Conservation (phyloP, 805 yeast genomes). For the Kodamaea nitidulidarum region DNA sequence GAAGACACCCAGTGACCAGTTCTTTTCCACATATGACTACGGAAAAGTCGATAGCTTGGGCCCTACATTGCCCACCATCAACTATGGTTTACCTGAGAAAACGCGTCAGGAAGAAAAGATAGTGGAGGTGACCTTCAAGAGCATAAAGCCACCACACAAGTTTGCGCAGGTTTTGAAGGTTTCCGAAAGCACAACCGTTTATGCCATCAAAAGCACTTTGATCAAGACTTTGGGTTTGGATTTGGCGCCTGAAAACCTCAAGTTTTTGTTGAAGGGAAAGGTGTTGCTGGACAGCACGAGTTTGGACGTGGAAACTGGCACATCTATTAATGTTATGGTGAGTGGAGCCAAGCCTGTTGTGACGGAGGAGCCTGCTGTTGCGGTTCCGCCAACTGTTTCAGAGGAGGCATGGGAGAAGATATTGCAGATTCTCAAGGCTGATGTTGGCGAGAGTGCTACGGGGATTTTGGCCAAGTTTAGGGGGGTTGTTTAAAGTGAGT, state of each 20-base stretch:
- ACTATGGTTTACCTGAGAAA: slow-evolving; percentile 27
- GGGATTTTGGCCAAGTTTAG: slow-evolving; percentile 14
- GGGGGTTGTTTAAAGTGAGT: not conserved
- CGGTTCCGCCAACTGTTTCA: slow-evolving; percentile 9
- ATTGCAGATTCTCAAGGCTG: slow-evolving; percentile 15
- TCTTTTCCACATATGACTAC: slow-evolving; percentile 30
- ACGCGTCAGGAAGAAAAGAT: slow-evolving; percentile 6
- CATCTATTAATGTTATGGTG: slow-evolving; percentile 7
- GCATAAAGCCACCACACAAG: slow-evolving; percentile 67
- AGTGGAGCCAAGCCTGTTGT: slow-evolving; percentile 2
- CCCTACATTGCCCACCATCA: slow-evolving; percentile 47
- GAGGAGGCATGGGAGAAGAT: slow-evolving; percentile 20
- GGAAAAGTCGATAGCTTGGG: slow-evolving; percentile 32
- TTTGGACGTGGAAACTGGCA: slow-evolving; percentile 18
- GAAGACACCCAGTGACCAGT: slow-evolving; percentile 30
- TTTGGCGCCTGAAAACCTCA: slow-evolving; percentile 38
- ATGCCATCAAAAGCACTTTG: slow-evolving; percentile 36
- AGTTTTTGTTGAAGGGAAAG: slow-evolving; percentile 57
- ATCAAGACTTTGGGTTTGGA: slow-evolving; percentile 23
- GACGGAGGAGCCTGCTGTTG: slow-evolving; percentile 11
- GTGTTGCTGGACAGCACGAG: slow-evolving; percentile 52
- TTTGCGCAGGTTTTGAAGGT: slow-evolving; percentile 38
- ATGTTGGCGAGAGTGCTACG: slow-evolving; percentile 19
- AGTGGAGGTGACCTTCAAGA: slow-evolving; percentile 46
- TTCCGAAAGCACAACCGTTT: slow-evolving; percentile 26